Percentiles rank a stretch among this genome's conserved stretches.
phyloP scores from a whole-genome alignment of 768 basidiomycete genomes.

The Vararia minispora region DNA sequence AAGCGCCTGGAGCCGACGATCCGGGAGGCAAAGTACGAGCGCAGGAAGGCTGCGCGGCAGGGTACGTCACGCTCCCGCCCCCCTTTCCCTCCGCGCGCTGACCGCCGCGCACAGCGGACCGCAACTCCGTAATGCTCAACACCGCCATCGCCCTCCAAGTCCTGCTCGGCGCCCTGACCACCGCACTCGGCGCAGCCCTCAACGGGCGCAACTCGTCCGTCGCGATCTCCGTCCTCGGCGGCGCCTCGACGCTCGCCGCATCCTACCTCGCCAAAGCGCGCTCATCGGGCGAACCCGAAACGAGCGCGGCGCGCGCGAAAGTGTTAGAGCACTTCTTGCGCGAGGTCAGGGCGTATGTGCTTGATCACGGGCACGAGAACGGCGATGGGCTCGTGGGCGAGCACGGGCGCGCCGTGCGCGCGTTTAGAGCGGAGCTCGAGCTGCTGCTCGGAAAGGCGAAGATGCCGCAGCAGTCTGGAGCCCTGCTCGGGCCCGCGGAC shows the following conservation, averaged over 20 bases:
- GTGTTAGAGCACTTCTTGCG: constrained; percentile 61
- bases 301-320: constrained; percentile 42
- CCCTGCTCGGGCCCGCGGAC: too few relatives aligned
- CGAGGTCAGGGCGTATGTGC: constrained; percentile 41
- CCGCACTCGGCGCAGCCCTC: constrained; percentile 17
- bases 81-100: not conserved
- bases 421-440: too few relatives aligned
- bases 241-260: constrained; percentile 55
- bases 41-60: not conserved
- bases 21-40: not conserved
- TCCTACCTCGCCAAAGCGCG: constrained; percentile 63
- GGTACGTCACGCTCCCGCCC: not conserved
- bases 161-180: constrained; percentile 18
- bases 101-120: constrained; percentile 4
- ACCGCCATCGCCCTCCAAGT: constrained; percentile 19
- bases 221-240: constrained; percentile 35
- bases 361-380: constrained; percentile 38
- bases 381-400: too few relatives aligned
- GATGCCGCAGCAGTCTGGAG: too few relatives aligned
- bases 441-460: too few relatives aligned
- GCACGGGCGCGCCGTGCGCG: too few relatives aligned
- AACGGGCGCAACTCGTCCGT: constrained; percentile 25
- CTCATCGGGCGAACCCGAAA: constrained; percentile 60
- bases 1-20: constrained; percentile 4
- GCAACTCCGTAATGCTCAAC: constrained; percentile 13